A percentile compares a stretch with the other conserved stretches of the same genome.
Conservation (phyloP, 768 basidiomycete species). For the Tylopilus sp. region DNA sequence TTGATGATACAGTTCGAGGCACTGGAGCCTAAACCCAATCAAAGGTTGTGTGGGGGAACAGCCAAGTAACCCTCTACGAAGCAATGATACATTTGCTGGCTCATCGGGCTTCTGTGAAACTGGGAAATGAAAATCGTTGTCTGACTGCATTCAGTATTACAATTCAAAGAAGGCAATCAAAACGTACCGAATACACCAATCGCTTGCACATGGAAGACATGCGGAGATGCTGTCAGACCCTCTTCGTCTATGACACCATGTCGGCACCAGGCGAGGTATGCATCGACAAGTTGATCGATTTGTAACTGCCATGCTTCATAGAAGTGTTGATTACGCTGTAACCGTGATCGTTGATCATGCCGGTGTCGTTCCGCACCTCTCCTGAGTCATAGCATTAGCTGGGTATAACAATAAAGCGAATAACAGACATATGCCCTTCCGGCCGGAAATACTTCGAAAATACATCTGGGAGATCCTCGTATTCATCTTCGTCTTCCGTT, state of each 20-base stretch:
- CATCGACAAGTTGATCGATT: not conserved
- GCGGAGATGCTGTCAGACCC: not conserved
- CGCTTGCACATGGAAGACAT: not conserved
- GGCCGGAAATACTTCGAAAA: not conserved
- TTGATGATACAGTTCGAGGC: not conserved
- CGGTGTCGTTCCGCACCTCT: not conserved
- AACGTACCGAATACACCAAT: not conserved
- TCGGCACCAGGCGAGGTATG: not conserved
- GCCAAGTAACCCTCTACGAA: not conserved
- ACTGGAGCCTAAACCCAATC: not conserved
- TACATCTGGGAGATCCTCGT: not conserved
- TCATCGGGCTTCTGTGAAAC: not conserved
- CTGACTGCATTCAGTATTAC: not conserved
- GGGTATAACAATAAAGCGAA: not conserved
- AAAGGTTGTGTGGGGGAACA: not conserved
- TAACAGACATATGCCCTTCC: not conserved
- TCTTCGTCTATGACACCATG: not conserved
- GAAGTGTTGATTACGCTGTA: not conserved
- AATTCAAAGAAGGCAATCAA: not conserved
- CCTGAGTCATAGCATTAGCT: no score
- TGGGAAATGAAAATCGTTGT: not conserved
- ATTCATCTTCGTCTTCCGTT: not conserved
- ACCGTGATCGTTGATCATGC: not conserved
- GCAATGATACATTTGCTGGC: not conserved
- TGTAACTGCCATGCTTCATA: not conserved